Conservation (phyloP, 768 basidiomycete genomes). For the Lentinula boryana region DNA sequence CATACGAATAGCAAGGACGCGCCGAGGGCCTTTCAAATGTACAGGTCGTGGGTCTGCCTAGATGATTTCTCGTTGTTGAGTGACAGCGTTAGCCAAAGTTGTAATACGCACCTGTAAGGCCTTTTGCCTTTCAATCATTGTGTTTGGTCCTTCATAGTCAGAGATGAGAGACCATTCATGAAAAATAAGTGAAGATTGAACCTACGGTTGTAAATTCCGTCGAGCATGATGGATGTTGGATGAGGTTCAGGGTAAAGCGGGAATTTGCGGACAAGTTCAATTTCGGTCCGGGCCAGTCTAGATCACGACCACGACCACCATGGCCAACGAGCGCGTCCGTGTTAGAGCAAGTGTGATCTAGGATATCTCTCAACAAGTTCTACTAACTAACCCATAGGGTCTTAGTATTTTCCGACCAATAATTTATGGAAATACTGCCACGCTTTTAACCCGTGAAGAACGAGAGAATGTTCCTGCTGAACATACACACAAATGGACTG, state of each 20-base stretch:
- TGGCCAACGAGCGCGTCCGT: slow-evolving; percentile 68
- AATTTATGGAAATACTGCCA: slow-evolving; percentile 93
- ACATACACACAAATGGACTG: slow-evolving; percentile 96
- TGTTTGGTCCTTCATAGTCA: slow-evolving; percentile 49
- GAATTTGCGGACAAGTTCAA: slow-evolving; percentile 22
- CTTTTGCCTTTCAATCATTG: slow-evolving; percentile 60
- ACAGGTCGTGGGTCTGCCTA: slow-evolving; percentile 45
- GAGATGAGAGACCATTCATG: background rate
- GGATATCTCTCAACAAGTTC: slow-evolving; percentile 5
- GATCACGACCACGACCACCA: slow-evolving; percentile 23
- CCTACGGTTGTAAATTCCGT: slow-evolving; percentile 63
- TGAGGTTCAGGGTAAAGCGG: slow-evolving; percentile 17
- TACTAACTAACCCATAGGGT: slow-evolving; percentile 44
- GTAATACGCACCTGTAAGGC: slow-evolving; percentile 47
- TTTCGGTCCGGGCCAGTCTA: slow-evolving; percentile 7
- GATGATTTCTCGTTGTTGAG: background rate
- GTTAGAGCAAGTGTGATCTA: slow-evolving; percentile 55
- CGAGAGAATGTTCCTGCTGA: slow-evolving; percentile 54
- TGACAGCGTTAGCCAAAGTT: background rate
- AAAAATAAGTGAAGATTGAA: slow-evolving; percentile 4
- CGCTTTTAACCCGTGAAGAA: slow-evolving; percentile 70
- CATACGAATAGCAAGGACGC: slow-evolving; percentile 60
- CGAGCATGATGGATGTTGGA: slow-evolving; percentile 38
- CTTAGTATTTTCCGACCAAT: slow-evolving; percentile 84
- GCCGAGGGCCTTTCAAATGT: slow-evolving; percentile 55